Evolutionary conservation across 2,329 filamentous ascomycete species (phyloP), one percentile per base, ranked within the genome.

Genomic region (Rhynchosporium agropyri): DNA sequence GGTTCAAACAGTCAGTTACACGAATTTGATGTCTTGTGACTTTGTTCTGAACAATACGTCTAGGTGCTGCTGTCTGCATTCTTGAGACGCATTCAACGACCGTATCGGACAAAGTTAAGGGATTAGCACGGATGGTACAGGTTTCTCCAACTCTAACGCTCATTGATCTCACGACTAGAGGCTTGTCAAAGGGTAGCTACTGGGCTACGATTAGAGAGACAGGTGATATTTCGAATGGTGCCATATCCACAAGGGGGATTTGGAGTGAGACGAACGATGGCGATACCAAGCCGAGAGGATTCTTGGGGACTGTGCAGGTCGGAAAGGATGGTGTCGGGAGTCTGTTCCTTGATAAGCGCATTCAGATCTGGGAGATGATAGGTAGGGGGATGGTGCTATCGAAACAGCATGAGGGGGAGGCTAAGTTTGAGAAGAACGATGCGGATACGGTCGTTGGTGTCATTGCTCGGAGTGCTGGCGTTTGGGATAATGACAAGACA

Each of bases 401-500:
- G 50, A 87, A 75, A 65, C 81, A 87, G 76, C 79, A 85, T 63
- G 84, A 87, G 69, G 79, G 80, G 63, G 84, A 87, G 43, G 82
- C 80, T 1, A 80, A 80, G 61, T 81, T 84, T 73, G 78, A 88
- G 70, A 81, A 82, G 71, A 93, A 97, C 69, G 91, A 97, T 74
- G 83, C 87, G 61, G 86, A 96, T 75, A 97, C 92, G 26, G 80
- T 97, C 57, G 91, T 97, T 2, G 95, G 95, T 8, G 93, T 99
- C 58, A 91, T 99, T 78, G 95, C 95, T 55, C 83, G 95, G 74
- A 97, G 93, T 76, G 94, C 95, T 15, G 95, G 95, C n/a, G 89
- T 97, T 65, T 99, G 95, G 95, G 94, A 97, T 76, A 97, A 99
- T 72, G 92, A 97, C 75, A 99, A 98, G 83, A 97, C 91, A 51